phyloP scores from a whole-genome alignment of 306 rosid species.

The Vicia faba region DNA sequence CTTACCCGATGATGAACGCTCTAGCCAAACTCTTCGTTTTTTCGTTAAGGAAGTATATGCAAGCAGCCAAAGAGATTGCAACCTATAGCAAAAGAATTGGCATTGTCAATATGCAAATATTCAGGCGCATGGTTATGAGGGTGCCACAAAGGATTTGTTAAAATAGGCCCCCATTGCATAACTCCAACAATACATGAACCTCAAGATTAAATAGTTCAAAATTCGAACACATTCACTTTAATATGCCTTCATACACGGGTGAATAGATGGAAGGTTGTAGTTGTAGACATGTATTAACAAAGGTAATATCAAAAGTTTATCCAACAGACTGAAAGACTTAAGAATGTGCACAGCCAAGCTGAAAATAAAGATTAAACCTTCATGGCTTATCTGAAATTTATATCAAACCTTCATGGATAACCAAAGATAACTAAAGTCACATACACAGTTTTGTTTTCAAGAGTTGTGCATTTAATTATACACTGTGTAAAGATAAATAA shows the following conservation, averaged over 20 bases:
- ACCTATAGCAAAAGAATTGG: slow-evolving; percentile 58
- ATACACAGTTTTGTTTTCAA: neutral
- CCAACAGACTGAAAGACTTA: no score
- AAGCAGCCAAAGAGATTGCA: slow-evolving; percentile 91
- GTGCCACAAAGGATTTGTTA: neutral
- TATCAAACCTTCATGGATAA: no score
- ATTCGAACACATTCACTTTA: slow-evolving; percentile 4
- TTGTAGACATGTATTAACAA: no score
- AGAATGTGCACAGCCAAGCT: no score
- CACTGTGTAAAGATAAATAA: neutral
- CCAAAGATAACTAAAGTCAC: no score
- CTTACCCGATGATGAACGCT: slow-evolving; percentile 81
- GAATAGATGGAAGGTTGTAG: neutral
- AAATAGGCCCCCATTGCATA: neutral
- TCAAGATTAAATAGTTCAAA: slow-evolving; percentile 17
- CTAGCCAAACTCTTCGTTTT: slow-evolving; percentile 90
- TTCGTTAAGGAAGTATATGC: slow-evolving; percentile 94
- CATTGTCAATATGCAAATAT: slow-evolving; percentile 16
- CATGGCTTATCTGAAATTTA: no score
- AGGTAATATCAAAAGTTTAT: no score
- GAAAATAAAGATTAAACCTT: neutral
- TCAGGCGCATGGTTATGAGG: neutral
- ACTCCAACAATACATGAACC: slow-evolving; percentile 25
- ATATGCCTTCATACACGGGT: slow-evolving; percentile 6
- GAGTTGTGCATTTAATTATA: slow-evolving; percentile 21